Percentiles rank a stretch among this genome's conserved stretches.
These are phyloP conservation scores for Straminergon stramineum DNA, from an alignment of 225 moss, liverwort and hornwort genomes.

Conservation along the genomic window DNA sequence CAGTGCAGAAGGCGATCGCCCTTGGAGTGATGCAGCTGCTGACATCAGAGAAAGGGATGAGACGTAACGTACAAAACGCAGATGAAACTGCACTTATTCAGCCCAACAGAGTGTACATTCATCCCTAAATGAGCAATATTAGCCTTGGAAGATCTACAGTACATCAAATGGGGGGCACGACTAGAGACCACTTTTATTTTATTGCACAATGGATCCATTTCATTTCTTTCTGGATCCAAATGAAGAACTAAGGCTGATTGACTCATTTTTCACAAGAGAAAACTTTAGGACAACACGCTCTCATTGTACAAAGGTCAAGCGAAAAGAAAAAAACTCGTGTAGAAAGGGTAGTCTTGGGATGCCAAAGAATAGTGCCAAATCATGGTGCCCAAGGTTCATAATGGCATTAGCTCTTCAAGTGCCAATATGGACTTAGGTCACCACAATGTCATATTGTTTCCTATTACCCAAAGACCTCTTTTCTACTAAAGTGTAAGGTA, in stretches of 20 bases:
- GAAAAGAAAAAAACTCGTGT: neutral
- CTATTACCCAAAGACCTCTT: neutral
- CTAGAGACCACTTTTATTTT: neutral
- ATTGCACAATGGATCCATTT: neutral
- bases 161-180: neutral
- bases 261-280: too few relatives aligned
- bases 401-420: neutral
- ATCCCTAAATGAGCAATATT: neutral
- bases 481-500: neutral
- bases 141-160: neutral
- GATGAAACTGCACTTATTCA: neutral
- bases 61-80: neutral
- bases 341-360: neutral
- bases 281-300: neutral
- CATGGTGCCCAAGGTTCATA: neutral
- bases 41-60: neutral
- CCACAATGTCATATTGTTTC: neutral
- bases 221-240: neutral
- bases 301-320: neutral
- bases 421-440: too few relatives aligned
- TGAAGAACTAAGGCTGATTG: neutral
- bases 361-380: neutral
- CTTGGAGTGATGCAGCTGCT: neutral
- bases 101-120: neutral
- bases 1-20: neutral